Base-by-base conservation (phyloP, 2,329 filamentous ascomycete species). In the Didymella pomorum region DNA sequence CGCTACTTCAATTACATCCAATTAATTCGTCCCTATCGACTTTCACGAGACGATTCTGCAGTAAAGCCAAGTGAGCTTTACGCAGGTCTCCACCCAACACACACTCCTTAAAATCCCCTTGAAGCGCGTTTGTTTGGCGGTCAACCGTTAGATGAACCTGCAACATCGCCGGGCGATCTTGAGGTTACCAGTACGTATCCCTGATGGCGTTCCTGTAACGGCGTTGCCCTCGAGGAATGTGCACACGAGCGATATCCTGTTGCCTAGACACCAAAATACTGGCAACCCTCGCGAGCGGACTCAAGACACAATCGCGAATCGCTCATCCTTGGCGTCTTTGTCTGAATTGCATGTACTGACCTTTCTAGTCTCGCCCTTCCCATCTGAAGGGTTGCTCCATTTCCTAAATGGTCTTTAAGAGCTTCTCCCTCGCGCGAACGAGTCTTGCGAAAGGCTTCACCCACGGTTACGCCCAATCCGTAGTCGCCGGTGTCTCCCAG, bases 121-220 rank as follows among this genome's bases (percentile, higher is more conserved):
- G 72, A 79, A 79, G 92, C 92, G 92, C 92, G 92, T 96, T 92
- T 84, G 76, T 96, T 70, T 95, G 92, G 84, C 91, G 91, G 88
- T 89, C 81, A 58, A 58, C 92, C 93, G 92, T 96, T 92, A 94
- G 92, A 97, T 97, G 93, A 97, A 95, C 92, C 92, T 97, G 93
- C 92, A 93, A 83, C 82, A 80, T 81, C 81, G 80, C 76, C 81
- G 83, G 77, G 76, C 81, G 64, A 68, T 64, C 78, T 80, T 82
- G 80, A 85, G 82, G 82, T 83, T 84, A 79, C 83, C 83, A 82
- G 89, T 92, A 85, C 81, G 86, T 80, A 21, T 25, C 16, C 31
- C 53, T 48, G 20, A 23, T 45, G 46, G 48, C 48, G 23, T 42
- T 44, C 25, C 46, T 21, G 46, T 56, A 54, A 56, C 39, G n/a